These are phyloP conservation scores for Erodium maritimum DNA, from an alignment of 345 rosid species.

Conservation along the genomic window DNA sequence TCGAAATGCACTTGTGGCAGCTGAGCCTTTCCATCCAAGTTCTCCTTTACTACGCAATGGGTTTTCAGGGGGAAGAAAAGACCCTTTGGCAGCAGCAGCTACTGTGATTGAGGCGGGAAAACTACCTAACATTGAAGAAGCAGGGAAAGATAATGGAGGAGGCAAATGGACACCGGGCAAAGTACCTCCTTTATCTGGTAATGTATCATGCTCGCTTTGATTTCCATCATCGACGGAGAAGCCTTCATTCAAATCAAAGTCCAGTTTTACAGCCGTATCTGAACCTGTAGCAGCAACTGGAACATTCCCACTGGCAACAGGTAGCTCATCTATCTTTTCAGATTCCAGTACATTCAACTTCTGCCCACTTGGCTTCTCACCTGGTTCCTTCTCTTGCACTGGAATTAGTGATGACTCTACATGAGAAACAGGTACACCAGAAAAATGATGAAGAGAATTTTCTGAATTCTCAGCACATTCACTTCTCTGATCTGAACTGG, in stretches of 20 bases:
- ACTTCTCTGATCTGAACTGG: conserved; percentile 1
- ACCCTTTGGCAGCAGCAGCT: conserved; percentile 69
- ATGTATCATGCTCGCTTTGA: conserved; percentile 20
- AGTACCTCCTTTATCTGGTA: conserved; percentile 20
- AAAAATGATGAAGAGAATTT: too few species aligned
- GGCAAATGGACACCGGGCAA: conserved; percentile 26
- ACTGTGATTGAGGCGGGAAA: conserved; percentile 53
- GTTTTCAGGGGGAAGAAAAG: conserved; percentile 62
- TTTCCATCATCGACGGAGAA: conserved; percentile 41
- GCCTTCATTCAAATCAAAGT: conserved; percentile 77
- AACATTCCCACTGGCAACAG: conserved; percentile 16
- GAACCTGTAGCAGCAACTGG: conserved; percentile 17
- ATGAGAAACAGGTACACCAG: too few species aligned
- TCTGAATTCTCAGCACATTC: not conserved
- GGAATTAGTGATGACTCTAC: too few species aligned
- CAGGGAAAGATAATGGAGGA: conserved; percentile 7
- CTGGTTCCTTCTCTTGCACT: conserved; percentile 19
- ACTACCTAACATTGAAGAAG: conserved; percentile 30
- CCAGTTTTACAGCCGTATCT: conserved; percentile 39
- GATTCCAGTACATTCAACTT: conserved; percentile 22
- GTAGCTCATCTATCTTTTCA: conserved; percentile 35
- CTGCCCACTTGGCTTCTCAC: conserved; percentile 18
- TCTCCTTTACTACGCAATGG: conserved; percentile 39
- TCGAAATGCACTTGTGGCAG: conserved; percentile 84
- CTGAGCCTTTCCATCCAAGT: conserved; percentile 81